These are phyloP conservation scores for Berberis vulgaris DNA, from an alignment of 164 flowering plant species.

Conservation along the genomic window DNA sequence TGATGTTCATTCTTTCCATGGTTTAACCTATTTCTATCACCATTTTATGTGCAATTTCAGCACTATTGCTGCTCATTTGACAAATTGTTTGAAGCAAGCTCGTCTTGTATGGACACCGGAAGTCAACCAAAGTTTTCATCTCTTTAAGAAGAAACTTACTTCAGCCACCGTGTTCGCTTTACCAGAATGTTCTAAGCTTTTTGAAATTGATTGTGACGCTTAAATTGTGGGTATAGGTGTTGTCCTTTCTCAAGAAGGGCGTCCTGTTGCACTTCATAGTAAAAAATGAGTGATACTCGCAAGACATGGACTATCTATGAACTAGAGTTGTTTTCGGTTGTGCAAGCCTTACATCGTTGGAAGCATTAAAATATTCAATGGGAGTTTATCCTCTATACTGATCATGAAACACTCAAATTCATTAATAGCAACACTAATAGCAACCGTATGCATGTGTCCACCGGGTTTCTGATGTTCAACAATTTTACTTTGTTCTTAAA, in stretches of 20 bases:
- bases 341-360: neutral
- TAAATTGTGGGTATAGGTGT: neutral
- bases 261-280: neutral
- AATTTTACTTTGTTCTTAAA: neutral
- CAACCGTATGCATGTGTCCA: neutral
- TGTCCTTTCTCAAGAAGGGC: neutral
- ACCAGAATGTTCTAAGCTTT: neutral
- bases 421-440: neutral
- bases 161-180: neutral
- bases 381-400: neutral
- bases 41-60: neutral
- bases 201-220: neutral
- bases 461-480: neutral
- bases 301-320: neutral
- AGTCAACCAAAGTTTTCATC: neutral
- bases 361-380: neutral
- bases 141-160: neutral
- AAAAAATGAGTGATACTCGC: neutral
- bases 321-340: neutral
- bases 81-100: neutral
- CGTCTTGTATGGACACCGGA: neutral
- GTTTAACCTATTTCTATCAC: neutral
- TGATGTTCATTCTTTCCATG: slow-evolving; percentile 1
- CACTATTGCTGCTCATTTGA: neutral
- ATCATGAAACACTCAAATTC: neutral